These are phyloP conservation scores for Mrakia gelida DNA, from an alignment of 768 basidiomycete species.

Conservation along the genomic window DNA sequence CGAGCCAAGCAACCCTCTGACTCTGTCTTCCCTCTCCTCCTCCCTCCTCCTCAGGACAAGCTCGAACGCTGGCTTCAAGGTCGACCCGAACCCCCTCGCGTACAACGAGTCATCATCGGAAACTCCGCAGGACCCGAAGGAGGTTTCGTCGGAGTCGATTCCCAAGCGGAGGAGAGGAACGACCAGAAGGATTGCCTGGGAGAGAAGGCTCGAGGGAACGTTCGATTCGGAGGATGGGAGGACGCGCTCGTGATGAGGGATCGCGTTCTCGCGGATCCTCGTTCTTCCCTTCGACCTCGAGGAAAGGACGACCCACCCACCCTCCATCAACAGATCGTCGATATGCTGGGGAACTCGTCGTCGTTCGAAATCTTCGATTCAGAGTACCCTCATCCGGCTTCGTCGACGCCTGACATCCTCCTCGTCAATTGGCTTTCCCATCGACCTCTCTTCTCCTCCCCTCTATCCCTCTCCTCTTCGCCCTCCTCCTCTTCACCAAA, in stretches of 20 bases:
- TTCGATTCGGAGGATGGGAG: background rate
- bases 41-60: background rate
- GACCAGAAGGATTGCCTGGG: background rate
- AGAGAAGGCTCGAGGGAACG: slow-evolving; percentile 1
- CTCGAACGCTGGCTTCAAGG: background rate
- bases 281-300: background rate
- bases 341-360: background rate
- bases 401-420: background rate
- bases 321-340: background rate
- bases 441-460: background rate
- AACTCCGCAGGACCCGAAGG: background rate
- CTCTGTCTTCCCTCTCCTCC: background rate
- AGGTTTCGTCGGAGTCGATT: background rate
- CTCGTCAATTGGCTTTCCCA: background rate
- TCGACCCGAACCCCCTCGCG: background rate
- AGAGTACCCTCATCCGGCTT: background rate
- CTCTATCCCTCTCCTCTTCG: background rate
- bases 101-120: background rate
- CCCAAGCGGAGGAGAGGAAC: background rate
- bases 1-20: no score
- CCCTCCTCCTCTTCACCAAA: background rate
- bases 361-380: background rate
- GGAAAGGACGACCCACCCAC: background rate
- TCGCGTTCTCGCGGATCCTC: no score
- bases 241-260: background rate